Evolutionary conservation across 2,329 filamentous ascomycete species (phyloP), one percentile per base, ranked within the genome.

Genomic region (Cladophialophora bantiana): DNA sequence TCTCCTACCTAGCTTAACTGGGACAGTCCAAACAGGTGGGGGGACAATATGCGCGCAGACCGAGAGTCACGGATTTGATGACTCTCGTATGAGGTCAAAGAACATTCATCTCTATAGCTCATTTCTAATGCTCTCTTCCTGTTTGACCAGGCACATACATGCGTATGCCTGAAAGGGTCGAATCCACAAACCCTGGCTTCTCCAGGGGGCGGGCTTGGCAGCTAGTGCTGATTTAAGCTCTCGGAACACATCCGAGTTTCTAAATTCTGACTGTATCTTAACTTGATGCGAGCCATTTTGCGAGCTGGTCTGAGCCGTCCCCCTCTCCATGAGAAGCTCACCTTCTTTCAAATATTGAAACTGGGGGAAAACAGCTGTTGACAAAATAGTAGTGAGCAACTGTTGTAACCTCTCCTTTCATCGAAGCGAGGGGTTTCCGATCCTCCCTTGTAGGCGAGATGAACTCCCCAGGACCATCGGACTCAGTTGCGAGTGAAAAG

Each of bases 221-320:
- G 10, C 18, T 9, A 12, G 4, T 26, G 45, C 18, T 26, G 18
- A 26, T 7, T 45, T 45, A 18, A 45, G 7, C 10, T 26, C 18
- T 50, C 45, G 45, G 45, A 4, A 10, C 45, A 50, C 12, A 18
- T 50, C 45, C 45, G 45, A 50, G 45, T 50, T 50, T 50, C 45
- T 50, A 5, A 13, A 18, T 26, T 50, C 45, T 50, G 7, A 13
- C 45, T 26, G 45, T 42, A 42, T 42, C 40, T n/a, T 18, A 42
- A n/a, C 7, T 42, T 18, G 10, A 42, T n/a, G n/a, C 7, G 40
- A 42, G 13, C 18, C 13, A 26, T 26, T 26, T 26, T 26, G 26
- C 26, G 26, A 26, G 26, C 26, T 26, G 26, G 26, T n/a, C 6
- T n/a, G 15, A 13, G n/a, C 15, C 15, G 40, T 2, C 6, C 15